Conservation (phyloP, 805 yeast species). For the Hanseniaspora taiwanica region DNA sequence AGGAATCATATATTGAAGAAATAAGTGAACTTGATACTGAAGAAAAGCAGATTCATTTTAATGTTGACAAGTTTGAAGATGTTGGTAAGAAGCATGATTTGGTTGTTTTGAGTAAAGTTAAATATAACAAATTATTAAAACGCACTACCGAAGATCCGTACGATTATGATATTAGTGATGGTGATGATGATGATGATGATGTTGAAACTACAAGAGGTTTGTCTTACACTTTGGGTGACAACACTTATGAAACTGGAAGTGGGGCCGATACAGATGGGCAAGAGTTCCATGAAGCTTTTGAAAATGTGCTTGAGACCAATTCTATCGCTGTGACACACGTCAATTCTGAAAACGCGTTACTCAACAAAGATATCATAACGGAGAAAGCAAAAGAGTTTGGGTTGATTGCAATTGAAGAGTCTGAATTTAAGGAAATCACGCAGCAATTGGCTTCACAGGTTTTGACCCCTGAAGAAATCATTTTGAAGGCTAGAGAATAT, state of each 20-base stretch:
- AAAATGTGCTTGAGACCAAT: not conserved
- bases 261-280: not conserved
- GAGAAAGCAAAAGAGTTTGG: constrained; percentile 10
- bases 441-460: constrained; percentile 7
- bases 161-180: constrained; percentile 2
- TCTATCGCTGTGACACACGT: no score
- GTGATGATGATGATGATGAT: not conserved
- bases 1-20: not conserved
- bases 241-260: not conserved
- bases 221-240: not conserved
- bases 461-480: constrained; percentile 10
- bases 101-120: not conserved
- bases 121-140: not conserved
- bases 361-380: constrained; percentile 8
- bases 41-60: not conserved
- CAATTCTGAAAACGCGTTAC: not conserved
- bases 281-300: not conserved
- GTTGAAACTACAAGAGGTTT: not conserved
- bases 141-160: not conserved
- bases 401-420: constrained; percentile 9
- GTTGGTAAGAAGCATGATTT: not conserved
- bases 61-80: not conserved
- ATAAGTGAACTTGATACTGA: not conserved
- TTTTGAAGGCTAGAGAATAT: constrained; percentile 19
- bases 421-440: constrained; percentile 8